Evolutionary conservation across 139 green algal species (phyloP), one percentile per base, ranked within the genome.

Genomic region (Chlorella sp.): DNA sequence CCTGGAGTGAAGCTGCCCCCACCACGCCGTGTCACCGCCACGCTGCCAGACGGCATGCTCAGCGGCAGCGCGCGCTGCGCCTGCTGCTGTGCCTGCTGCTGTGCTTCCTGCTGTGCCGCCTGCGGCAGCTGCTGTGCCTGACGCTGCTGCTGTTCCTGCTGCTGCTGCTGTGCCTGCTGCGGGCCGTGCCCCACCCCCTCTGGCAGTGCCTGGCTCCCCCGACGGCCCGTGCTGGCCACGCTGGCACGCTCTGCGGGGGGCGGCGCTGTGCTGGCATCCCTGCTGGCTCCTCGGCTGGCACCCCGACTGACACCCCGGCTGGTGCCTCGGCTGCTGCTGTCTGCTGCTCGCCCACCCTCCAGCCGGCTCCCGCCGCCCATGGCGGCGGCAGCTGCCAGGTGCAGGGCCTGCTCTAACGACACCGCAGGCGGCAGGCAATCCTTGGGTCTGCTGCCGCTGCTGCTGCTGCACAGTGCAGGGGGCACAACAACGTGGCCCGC

Each of bases 331-430:
- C 77, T 64, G 77, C 77, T 61, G 77, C 57, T 57, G 77, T 39
- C 26, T 4, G 3, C 77, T 37, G 16, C 77, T 60, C 34, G 36
- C 36, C 34, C 75, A 28, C 0, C 57, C 19, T 4, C 18, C 57
- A 76, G 32, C 4, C 24, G 82, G 83, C 83, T 80, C 37, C 40
- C 37, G 37, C 83, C 11, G 53, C 64, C 61, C 83, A 88, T 88
- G 24, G 83, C 83, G 0, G 64, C 64, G 1, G 36, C 28, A 19
- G 83, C 83, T 14, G 83, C 83, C 64, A 88, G 36, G 36, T 88
- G 68, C 26, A 88, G 64, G 24, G 83, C 83, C 36, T 88, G 64
- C 37, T 79, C 83, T 34, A 86, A 21, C 7, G 79, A 85, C 80
- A 71, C 26, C 30, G 80, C 77, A 37, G 26, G 77, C 0, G 77